Base-by-base conservation (phyloP, 352 stramenopile species). In the Phytopythium vexans region DNA sequence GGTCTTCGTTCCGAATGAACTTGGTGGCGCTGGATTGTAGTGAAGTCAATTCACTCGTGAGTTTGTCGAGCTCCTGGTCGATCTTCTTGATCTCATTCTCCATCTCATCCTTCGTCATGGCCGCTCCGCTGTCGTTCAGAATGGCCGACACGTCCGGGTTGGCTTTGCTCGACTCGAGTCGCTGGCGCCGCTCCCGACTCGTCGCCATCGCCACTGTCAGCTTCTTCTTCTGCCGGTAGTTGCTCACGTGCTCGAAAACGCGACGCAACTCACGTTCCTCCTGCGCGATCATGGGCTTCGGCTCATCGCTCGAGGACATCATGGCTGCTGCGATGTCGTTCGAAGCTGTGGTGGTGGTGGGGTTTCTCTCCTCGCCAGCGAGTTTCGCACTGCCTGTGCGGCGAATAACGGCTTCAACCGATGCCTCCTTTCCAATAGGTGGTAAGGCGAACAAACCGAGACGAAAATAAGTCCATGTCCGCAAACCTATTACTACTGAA, bases 251-350 rank as follows among this genome's bases (percentile, higher is more conserved):
- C 31, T 97, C 88, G 58, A 97, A 98, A 33, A 98, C 96, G 35
- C 95, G 86, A 50, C 92, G 88, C 41, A 98, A 66, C 62, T 98
- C 94, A 39, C 93, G 96, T 70, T 98, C 87, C 63, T 98, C 95
- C 60, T 98, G 93, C 7, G 88, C 80, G 21, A 95, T 97, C 73
- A 98, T 95, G 37, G 77, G 81, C 60, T 93, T 94, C 12, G 70
- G 53, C 49, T 90, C 79, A 27, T 92, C 79, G 8, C 67, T 86
- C 31, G 79, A 61, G 42, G 76, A 88, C 79, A 90, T 90, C 77
- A 91, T 87, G 42, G 33, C 66, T 47, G 14, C 41, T 27, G 21
- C 21, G 21, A 2, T 27, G 21, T 27, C 21, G 21, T 27, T 27
- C 21, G 21, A 27, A 27, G 21, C 21, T 27, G 21, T 27, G 27